Conservation (phyloP, 2,329 filamentous ascomycete genomes). For the Aspergillus ibericus region DNA sequence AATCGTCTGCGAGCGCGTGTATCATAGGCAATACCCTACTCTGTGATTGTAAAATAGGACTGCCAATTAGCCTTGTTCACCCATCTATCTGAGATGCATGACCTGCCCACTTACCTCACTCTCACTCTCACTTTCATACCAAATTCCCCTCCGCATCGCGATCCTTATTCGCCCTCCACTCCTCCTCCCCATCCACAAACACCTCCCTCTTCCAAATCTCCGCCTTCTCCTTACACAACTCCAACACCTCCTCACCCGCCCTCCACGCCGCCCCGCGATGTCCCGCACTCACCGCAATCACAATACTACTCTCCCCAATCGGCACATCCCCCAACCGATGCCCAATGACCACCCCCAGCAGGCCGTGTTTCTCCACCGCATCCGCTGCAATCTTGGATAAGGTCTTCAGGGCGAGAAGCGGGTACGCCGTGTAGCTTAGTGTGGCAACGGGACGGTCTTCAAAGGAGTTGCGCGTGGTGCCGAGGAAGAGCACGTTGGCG, state of each 20-base stretch:
- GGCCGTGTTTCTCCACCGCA: conserved; percentile 57
- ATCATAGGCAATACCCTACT: conserved; percentile 32
- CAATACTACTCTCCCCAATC: conserved; percentile 88
- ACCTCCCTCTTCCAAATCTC: conserved; percentile 96
- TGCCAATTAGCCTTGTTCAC: background rate
- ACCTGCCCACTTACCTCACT: conserved; percentile 5
- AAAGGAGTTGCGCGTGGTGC: conserved; percentile 48
- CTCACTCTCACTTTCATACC: background rate
- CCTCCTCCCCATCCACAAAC: conserved; percentile 69
- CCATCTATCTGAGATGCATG: background rate
- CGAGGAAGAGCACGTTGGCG: conserved; percentile 49
- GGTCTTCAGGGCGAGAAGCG: conserved; percentile 44
- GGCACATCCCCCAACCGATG: conserved; percentile 85
- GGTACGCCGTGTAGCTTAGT: conserved; percentile 48
- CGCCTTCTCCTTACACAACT: conserved; percentile 79
- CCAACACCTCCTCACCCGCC: conserved; percentile 85
- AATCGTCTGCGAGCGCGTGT: conserved; percentile 16
- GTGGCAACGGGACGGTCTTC: conserved; percentile 42
- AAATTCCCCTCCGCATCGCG: conserved; percentile 54
- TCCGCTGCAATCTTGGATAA: conserved; percentile 41
- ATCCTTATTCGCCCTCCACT: conserved; percentile 88
- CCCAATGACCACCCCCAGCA: conserved; percentile 74
- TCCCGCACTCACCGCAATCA: conserved; percentile 80
- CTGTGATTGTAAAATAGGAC: conserved; percentile 9
- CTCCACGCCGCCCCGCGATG: conserved; percentile 84